These are phyloP conservation scores for Trichosanthes truncata DNA, from an alignment of 306 rosid species.

Conservation along the genomic window DNA sequence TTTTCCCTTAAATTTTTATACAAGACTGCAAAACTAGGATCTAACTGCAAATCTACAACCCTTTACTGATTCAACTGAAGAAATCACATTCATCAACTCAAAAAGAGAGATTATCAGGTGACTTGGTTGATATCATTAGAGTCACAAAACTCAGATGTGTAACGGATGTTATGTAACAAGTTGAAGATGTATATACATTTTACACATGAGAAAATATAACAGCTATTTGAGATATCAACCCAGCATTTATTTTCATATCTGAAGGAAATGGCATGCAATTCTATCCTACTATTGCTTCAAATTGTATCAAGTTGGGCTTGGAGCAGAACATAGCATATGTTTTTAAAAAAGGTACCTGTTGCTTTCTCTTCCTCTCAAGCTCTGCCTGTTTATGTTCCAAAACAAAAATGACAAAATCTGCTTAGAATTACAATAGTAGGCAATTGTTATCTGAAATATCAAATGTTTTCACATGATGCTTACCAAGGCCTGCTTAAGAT, in stretches of 20 bases:
- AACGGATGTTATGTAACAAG: no score
- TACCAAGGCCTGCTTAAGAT: constrained; percentile 78
- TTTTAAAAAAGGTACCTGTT: constrained; percentile 42
- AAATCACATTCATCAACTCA: not conserved
- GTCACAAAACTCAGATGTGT: not conserved
- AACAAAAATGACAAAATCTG: not conserved
- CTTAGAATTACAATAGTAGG: not conserved
- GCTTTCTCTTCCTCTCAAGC: constrained; percentile 55
- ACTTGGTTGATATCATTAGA: not conserved
- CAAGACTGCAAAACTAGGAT: not conserved
- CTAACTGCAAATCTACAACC: not conserved
- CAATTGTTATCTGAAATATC: not conserved
- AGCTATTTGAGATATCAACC: not conserved
- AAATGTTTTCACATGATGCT: not conserved
- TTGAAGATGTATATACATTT: not conserved
- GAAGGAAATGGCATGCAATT: not conserved
- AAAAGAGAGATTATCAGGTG: not conserved
- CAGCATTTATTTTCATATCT: not conserved
- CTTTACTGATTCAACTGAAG: not conserved
- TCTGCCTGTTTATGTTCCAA: constrained; percentile 40
- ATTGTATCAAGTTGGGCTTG: not conserved
- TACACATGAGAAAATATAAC: not conserved
- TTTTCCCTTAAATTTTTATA: no score
- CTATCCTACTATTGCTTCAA: not conserved
- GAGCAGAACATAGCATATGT: not conserved